Evolutionary conservation across 73 alveolate genomes (phyloP).

Genomic region (Tetrahymena malaccensis): DNA sequence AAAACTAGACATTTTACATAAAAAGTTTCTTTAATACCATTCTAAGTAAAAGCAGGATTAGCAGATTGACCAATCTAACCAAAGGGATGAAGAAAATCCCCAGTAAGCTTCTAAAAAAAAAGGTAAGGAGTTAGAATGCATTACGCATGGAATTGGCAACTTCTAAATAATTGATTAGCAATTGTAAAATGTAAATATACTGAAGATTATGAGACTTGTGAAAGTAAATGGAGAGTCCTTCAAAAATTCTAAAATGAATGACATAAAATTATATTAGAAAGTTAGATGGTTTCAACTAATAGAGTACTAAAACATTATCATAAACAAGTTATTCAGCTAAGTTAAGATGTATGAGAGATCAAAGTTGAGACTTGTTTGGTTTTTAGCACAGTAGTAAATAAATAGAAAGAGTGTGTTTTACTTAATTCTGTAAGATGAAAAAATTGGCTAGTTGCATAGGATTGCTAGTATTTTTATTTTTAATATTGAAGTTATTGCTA

Average conservation of each 20-base stretch:
- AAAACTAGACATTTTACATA: not conserved
- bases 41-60: not conserved
- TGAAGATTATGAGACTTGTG: not conserved
- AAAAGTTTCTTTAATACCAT: not conserved
- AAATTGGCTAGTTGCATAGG: not conserved
- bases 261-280: not conserved
- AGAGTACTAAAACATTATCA: not conserved
- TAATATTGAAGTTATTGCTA: not conserved
- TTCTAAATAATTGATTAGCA: not conserved
- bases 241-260: not conserved
- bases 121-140: not conserved
- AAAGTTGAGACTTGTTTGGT: not conserved
- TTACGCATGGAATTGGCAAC: not conserved
- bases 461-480: not conserved
- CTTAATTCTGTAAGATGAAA: not conserved
- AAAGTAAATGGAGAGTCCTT: not conserved
- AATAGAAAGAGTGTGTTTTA: not conserved
- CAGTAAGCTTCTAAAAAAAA: not conserved
- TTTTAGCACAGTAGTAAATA: not conserved
- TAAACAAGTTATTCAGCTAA: not conserved
- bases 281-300: not conserved
- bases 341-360: not conserved
- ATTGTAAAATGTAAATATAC: not conserved
- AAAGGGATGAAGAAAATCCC: not conserved
- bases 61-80: not conserved